Percentiles rank a stretch among this genome's conserved stretches.
Evolutionary conservation across 495 filamentous ascomycete genomes (phyloP).

Genomic region (Penicillium samsonianum): DNA sequence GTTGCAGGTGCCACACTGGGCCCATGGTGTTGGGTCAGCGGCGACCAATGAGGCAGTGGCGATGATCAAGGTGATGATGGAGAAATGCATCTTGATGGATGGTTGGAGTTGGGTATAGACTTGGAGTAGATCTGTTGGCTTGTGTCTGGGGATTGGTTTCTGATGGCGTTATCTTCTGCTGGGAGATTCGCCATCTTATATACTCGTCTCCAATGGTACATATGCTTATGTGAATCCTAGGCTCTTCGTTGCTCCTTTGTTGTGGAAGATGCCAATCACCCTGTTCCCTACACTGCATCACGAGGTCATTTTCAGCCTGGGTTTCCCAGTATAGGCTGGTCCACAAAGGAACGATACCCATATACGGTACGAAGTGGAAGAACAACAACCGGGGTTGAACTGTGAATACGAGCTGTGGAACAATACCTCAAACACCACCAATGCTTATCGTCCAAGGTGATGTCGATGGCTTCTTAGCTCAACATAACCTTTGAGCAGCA

Average conservation of each 20-base stretch:
- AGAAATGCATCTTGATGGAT: conserved; percentile 30
- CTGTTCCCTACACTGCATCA: conserved; percentile 4
- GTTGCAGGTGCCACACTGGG: conserved; percentile 45
- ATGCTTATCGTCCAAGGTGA: conserved; percentile 10
- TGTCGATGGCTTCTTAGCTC: conserved; percentile 13
- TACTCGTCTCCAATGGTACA: conserved; percentile 2
- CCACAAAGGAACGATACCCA: neutral
- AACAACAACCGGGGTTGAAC: conserved; percentile 10
- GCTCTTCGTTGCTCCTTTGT: neutral
- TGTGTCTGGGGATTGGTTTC: conserved; percentile 4
- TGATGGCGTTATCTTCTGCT: conserved; percentile 9
- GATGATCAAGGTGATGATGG: conserved; percentile 27
- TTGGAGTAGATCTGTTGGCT: conserved; percentile 7
- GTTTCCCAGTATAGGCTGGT: conserved; percentile 1
- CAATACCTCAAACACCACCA: conserved; percentile 21
- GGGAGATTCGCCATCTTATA: conserved; percentile 18
- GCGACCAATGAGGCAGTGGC: conserved; percentile 26
- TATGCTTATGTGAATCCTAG: neutral
- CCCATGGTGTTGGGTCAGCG: conserved; percentile 22
- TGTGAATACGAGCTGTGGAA: conserved; percentile 40
- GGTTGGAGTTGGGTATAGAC: conserved; percentile 14
- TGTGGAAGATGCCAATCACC: neutral
- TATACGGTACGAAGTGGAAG: neutral
- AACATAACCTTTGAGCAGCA: conserved; percentile 3
- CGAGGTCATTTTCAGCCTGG: conserved; percentile 2